Evolutionary conservation across 2,329 filamentous ascomycete species (phyloP).

Genomic region (Exophiala bonariae): DNA sequence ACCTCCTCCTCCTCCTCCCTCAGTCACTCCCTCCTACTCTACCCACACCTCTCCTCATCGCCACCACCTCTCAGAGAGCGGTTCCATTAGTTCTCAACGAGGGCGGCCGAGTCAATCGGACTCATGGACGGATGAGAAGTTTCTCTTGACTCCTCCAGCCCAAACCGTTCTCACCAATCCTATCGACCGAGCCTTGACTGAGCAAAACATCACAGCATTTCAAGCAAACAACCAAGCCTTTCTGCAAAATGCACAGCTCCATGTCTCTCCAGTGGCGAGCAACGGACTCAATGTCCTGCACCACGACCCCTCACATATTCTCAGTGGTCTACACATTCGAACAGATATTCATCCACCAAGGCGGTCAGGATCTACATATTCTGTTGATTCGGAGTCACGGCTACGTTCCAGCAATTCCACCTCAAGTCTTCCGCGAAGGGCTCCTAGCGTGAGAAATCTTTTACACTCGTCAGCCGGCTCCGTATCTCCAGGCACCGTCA

Average conservation of each 20-base stretch:
- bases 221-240: conserved; percentile 21
- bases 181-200: conserved; percentile 12
- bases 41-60: no score
- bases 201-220: conserved; percentile 12
- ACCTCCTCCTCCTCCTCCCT: conserved; percentile 10
- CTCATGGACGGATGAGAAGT: conserved; percentile 15
- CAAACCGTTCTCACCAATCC: conserved; percentile 15
- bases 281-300: neutral
- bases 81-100: neutral
- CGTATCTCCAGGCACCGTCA: conserved; percentile 61
- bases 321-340: conserved; percentile 26
- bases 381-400: conserved; percentile 31
- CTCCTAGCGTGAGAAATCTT: conserved; percentile 44
- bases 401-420: conserved; percentile 43
- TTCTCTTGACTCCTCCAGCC: conserved; percentile 21
- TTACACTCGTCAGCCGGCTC: conserved; percentile 44
- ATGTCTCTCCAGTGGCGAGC: conserved; percentile 2
- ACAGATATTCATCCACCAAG: conserved; percentile 22
- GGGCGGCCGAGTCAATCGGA: neutral
- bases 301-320: conserved; percentile 20
- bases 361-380: conserved; percentile 20
- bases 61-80: no score
- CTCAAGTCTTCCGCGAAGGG: conserved; percentile 43
- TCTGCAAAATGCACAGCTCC: conserved; percentile 19
- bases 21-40: neutral